These are phyloP conservation scores for Zygosaccharomyces rouxii DNA, from an alignment of 805 yeast species.

Conservation along the genomic window DNA sequence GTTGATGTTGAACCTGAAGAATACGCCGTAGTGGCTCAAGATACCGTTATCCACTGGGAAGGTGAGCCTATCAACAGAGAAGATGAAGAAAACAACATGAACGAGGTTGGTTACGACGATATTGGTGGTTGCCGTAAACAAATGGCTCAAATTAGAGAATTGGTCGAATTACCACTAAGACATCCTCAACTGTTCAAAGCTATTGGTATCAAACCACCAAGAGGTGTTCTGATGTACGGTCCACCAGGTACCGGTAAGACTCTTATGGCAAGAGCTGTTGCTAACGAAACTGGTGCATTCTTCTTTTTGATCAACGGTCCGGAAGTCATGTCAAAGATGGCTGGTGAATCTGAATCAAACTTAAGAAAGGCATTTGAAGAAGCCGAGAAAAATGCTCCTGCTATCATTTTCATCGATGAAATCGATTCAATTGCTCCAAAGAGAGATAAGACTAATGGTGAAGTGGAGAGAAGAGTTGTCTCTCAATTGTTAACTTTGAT, in stretches of 20 bases:
- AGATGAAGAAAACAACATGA: slow-evolving; percentile 94
- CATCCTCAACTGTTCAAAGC: slow-evolving; percentile 98
- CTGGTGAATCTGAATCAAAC: slow-evolving; percentile 97
- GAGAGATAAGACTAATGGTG: slow-evolving; percentile 99
- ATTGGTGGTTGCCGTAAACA: slow-evolving; percentile 99
- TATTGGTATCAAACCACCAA: slow-evolving; percentile 98
- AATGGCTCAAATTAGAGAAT: slow-evolving; percentile 98
- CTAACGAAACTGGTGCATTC: slow-evolving; percentile 98
- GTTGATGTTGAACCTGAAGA: slow-evolving; percentile 98
- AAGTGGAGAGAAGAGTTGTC: slow-evolving; percentile 98
- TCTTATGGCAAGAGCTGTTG: slow-evolving; percentile 99
- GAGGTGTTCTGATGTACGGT: slow-evolving; percentile 96
- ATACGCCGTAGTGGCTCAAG: slow-evolving; percentile 96
- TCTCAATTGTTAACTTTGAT: slow-evolving; percentile 94
- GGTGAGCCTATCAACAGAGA: slow-evolving; percentile 95
- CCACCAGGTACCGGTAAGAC: slow-evolving; percentile 99
- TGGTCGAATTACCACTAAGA: slow-evolving; percentile 96
- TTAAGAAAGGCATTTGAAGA: slow-evolving; percentile 98
- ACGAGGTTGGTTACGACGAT: slow-evolving; percentile 97
- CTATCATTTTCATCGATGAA: slow-evolving; percentile 96
- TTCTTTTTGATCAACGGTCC: slow-evolving; percentile 98
- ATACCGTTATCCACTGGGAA: slow-evolving; percentile 95
- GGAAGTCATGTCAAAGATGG: slow-evolving; percentile 99
- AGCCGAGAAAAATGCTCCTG: slow-evolving; percentile 97
- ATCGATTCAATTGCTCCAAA: slow-evolving; percentile 99